These are phyloP conservation scores for Emergomyces africanus DNA, from an alignment of 2,329 filamentous ascomycete species.

Conservation along the genomic window DNA sequence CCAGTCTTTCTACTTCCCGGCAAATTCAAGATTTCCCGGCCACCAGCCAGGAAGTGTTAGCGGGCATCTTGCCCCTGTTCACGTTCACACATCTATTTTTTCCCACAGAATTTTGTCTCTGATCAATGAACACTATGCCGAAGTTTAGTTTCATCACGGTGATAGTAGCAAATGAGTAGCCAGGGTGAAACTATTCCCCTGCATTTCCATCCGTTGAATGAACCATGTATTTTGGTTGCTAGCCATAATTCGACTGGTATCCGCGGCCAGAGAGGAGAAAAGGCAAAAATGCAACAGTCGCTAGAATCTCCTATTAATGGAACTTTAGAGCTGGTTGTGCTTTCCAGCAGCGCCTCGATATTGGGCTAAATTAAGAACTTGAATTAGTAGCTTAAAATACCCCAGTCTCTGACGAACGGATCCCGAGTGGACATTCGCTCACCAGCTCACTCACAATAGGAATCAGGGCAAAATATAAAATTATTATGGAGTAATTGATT, in stretches of 20 bases:
- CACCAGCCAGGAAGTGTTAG: background rate
- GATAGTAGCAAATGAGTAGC: background rate
- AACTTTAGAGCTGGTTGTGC: background rate
- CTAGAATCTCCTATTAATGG: background rate
- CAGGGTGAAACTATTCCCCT: background rate
- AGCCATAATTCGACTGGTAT: background rate
- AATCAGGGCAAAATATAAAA: background rate
- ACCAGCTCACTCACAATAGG: background rate
- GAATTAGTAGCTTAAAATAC: background rate
- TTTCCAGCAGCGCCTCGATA: background rate
- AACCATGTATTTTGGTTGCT: background rate
- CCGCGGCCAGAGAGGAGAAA: background rate
- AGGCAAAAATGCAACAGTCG: background rate
- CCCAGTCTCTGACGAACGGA: background rate
- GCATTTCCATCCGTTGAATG: background rate
- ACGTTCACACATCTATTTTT: no score
- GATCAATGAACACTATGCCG: background rate
- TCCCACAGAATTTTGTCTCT: background rate
- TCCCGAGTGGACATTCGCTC: background rate
- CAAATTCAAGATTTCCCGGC: background rate
- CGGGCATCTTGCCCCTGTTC: background rate
- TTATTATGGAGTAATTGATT: no score
- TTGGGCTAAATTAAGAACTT: background rate
- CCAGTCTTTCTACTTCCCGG: background rate
- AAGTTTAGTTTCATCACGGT: background rate